Conservation (phyloP, 1,284 basidiomycete genomes). For the Rhizoctonia solani region DNA sequence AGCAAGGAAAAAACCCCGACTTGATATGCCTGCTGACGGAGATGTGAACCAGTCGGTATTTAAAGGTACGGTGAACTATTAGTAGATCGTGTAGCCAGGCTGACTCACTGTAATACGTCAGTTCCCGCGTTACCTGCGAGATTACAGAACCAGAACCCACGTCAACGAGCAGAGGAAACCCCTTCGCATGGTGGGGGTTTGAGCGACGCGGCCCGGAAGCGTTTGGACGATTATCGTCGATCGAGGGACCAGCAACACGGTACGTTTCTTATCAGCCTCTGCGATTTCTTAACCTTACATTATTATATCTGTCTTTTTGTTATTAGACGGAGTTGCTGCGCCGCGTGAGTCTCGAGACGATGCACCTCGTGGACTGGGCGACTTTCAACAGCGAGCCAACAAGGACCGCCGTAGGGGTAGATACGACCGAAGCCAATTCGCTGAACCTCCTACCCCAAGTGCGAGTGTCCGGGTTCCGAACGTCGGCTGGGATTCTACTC, state of each 20-base stretch:
- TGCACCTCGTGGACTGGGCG: conserved; percentile 66
- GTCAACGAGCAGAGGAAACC: conserved; percentile 84
- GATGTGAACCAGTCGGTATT: conserved; percentile 63
- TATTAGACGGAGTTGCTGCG: conserved; percentile 64
- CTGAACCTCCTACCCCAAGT: conserved; percentile 61
- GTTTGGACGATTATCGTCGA: conserved; percentile 75
- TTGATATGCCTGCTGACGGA: conserved; percentile 56
- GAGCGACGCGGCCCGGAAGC: conserved; percentile 69
- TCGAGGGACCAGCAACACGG: conserved; percentile 70
- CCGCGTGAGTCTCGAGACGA: conserved; percentile 57
- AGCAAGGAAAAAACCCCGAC: conserved; percentile 66
- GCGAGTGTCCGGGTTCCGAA: conserved; percentile 83
- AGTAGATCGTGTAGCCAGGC: not conserved
- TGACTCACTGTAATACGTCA: conserved; percentile 43
- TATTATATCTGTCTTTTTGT: not conserved
- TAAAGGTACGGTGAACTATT: conserved; percentile 63
- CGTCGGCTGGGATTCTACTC: conserved; percentile 88
- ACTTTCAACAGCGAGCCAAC: conserved; percentile 68
- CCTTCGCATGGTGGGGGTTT: conserved; percentile 92
- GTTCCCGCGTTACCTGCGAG: conserved; percentile 71
- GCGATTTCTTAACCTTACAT: conserved; percentile 18
- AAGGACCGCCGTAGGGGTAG: conserved; percentile 53
- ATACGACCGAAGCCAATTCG: conserved; percentile 53
- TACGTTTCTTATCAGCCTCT: conserved; percentile 41
- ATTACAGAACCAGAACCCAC: conserved; percentile 57